A percentile compares a stretch with the other conserved stretches of the same genome.
Conservation (phyloP, 2,329 filamentous ascomycete species). For the Ramularia collo-cygni region DNA sequence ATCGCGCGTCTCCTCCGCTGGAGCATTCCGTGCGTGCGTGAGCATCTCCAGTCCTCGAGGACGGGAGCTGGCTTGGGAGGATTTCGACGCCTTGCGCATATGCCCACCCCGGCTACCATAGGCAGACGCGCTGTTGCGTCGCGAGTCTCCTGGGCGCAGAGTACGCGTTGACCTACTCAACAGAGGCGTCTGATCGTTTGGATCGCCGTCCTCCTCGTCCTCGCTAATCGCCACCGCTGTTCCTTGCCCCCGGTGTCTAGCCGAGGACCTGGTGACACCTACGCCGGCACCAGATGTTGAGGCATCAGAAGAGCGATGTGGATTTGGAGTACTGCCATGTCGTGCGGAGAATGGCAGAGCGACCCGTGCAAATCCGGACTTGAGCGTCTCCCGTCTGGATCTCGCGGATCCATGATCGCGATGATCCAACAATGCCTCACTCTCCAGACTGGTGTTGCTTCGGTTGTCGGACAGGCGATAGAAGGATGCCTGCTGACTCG, state of each 20-base stretch:
- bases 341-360: slow-evolving; percentile 19
- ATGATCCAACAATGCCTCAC: slow-evolving; percentile 81
- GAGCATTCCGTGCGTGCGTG: slow-evolving; percentile 9
- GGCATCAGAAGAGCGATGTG: slow-evolving; percentile 19
- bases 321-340: slow-evolving; percentile 1
- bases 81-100: slow-evolving; percentile 23
- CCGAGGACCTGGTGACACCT: too few relatives aligned
- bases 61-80: slow-evolving; percentile 23
- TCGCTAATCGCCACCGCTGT: slow-evolving; percentile 42
- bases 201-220: slow-evolving; percentile 37
- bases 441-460: slow-evolving; percentile 72
- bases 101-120: slow-evolving; percentile 25
- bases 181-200: slow-evolving; percentile 50
- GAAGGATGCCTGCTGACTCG: slow-evolving; percentile 41
- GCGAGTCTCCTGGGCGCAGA: slow-evolving; percentile 23
- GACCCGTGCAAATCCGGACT: slow-evolving; percentile 26
- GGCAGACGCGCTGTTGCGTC: slow-evolving; percentile 22
- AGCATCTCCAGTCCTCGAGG: slow-evolving; percentile 8
- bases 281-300: too few relatives aligned
- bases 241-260: slow-evolving; percentile 7
- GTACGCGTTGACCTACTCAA: slow-evolving; percentile 34
- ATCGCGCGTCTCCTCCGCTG: slow-evolving; percentile 36
- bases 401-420: slow-evolving; percentile 44
- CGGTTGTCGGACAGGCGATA: slow-evolving; percentile 49
- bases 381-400: slow-evolving; percentile 39